Base-by-base conservation (phyloP, 495 filamentous ascomycete species). In the Daldinia bambusicola region DNA sequence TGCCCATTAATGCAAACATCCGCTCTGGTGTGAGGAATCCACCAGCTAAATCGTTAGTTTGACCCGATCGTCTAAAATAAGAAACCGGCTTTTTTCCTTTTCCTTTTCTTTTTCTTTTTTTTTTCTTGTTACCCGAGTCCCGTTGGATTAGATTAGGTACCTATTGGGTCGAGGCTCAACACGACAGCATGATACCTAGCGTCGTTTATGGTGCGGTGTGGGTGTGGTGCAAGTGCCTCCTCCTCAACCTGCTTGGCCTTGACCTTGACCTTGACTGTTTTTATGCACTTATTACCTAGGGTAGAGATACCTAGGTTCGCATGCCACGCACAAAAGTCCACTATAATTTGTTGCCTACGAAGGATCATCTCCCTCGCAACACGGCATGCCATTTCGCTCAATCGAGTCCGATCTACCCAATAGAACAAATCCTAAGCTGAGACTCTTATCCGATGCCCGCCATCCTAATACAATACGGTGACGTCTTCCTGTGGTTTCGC, bases 401-500 rank as follows among this genome's bases (percentile, higher is more conserved):
- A 32, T n/a, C 40, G 22, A 50, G 20, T 65, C 22, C 34, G 41
- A 66, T 41, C 53, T 66, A 16, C 50, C 30, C 53, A 53, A 13
- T 38, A 36, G 36, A 31, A 37, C 18, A 10, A 60, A 53, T 66
- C 55, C n/a, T 40, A 20, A 52, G 31, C 45, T 59, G n/a, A 55
- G 45, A 61, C 48, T 61, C 55, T 34, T 60, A 66, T 66, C 63
- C 53, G 45, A 66, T 41, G 43, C 51, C 32, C 26, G 13, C 51
- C 56, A 48, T 61, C 43, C 52, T 36, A 36, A 30, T 8, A 8
- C 32, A 26, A 32, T 2, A 36, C 16, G 31, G 53, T 32, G 36
- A 43, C 55, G 55, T 57, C 38, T 41, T 45, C 26, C 18, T 41
- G 32, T 59, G 36, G 56, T 13, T 38, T n/a, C 38, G 37, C 38